These are phyloP conservation scores for Colletotrichum truncatum DNA, from an alignment of 2,329 filamentous ascomycete genomes.

Conservation along the genomic window DNA sequence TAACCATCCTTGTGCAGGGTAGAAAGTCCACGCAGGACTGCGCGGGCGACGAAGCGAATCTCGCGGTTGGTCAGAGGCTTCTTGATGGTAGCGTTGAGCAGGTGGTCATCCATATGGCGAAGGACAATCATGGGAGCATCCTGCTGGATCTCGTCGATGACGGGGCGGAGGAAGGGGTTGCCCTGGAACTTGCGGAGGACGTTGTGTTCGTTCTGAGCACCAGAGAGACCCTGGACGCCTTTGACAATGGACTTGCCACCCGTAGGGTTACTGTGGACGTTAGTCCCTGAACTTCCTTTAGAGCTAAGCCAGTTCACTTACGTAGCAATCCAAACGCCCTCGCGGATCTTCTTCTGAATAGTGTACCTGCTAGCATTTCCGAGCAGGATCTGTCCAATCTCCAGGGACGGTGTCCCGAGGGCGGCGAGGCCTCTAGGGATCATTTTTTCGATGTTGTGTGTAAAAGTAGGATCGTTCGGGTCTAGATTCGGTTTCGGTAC, in stretches of 20 bases:
- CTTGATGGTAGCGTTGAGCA: conserved; percentile 26
- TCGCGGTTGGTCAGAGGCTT: conserved; percentile 29
- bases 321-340: conserved; percentile 29
- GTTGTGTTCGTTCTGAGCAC: conserved; percentile 28
- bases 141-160: conserved; percentile 30
- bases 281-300: background rate
- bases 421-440: conserved; percentile 24
- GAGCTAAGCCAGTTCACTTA: no score
- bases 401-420: conserved; percentile 27
- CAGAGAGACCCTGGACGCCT: conserved; percentile 25
- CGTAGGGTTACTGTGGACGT: conserved; percentile 14
- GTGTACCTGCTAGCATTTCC: conserved; percentile 29
- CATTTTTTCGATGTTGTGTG: conserved; percentile 2
- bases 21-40: conserved; percentile 23
- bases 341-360: conserved; percentile 31
- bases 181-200: conserved; percentile 28
- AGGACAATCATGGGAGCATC: conserved; percentile 30
- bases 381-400: conserved; percentile 28
- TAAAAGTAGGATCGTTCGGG: background rate
- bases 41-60: conserved; percentile 26
- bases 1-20: conserved; percentile 28
- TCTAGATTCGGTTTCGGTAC: background rate
- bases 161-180: conserved; percentile 28
- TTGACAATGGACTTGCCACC: conserved; percentile 29
- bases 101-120: conserved; percentile 28